Evolutionary conservation across 306 rosid species (phyloP).

Genomic region (Malus asiatica): DNA sequence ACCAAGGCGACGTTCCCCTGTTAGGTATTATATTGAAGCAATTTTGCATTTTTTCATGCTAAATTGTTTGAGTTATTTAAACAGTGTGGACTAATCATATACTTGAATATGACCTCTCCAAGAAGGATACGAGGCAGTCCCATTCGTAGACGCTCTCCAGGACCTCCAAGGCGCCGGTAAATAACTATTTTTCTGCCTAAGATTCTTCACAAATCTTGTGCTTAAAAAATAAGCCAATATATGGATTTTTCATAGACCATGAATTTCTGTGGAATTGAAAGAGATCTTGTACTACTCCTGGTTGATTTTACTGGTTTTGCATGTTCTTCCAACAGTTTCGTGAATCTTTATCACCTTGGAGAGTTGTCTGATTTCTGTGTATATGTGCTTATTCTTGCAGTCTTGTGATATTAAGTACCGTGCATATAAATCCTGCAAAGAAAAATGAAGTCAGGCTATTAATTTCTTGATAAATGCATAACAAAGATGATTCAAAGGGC

Average conservation of each 20-base stretch:
- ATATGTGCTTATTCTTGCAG: neutral
- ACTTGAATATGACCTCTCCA: slow-evolving; percentile 43
- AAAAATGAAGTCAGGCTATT: neutral
- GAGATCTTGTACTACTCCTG: neutral
- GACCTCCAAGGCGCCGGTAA: slow-evolving; percentile 89
- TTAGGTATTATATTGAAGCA: slow-evolving; percentile 39
- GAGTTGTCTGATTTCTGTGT: neutral
- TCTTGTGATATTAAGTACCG: neutral
- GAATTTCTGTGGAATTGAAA: neutral
- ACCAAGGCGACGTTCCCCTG: slow-evolving; percentile 83
- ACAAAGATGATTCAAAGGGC: neutral
- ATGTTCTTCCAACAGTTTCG: neutral
- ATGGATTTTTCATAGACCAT: neutral
- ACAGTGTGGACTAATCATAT: neutral
- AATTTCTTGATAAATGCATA: neutral
- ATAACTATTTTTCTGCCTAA: neutral
- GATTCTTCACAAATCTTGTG: neutral
- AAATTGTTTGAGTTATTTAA: slow-evolving; percentile 1
- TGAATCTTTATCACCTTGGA: neutral
- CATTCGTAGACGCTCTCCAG: slow-evolving; percentile 78
- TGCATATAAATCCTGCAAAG: neutral
- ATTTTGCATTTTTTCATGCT: neutral
- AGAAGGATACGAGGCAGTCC: slow-evolving; percentile 93
- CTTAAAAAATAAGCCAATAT: neutral
- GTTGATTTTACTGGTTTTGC: neutral